phyloP scores from a whole-genome alignment of 2,329 filamentous ascomycete species.

The Epichloe bromicola region DNA sequence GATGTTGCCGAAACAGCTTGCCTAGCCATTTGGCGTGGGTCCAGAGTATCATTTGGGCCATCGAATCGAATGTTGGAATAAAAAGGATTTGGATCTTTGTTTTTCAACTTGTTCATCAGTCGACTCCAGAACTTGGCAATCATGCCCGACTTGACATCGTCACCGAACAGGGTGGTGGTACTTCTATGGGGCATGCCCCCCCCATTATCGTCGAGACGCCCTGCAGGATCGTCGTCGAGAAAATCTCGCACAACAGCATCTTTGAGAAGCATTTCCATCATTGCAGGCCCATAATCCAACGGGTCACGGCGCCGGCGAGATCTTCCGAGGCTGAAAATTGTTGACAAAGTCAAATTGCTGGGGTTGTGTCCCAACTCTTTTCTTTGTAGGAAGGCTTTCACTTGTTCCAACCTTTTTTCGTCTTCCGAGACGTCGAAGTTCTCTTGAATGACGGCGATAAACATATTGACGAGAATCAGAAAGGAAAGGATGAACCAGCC shows the following conservation, averaged over 20 bases:
- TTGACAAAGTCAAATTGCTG: conserved; percentile 64
- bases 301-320: conserved; percentile 58
- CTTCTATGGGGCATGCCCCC: conserved; percentile 19
- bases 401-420: conserved; percentile 91
- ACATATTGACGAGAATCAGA: conserved; percentile 98
- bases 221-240: conserved; percentile 56
- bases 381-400: conserved; percentile 84
- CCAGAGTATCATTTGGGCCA: conserved; percentile 61
- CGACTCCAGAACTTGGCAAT: conserved; percentile 50
- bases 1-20: conserved; percentile 78
- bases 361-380: conserved; percentile 66
- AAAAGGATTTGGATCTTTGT: conserved; percentile 83
- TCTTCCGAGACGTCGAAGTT: conserved; percentile 98
- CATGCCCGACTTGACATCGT: conserved; percentile 41
- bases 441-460: conserved; percentile 99
- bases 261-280: conserved; percentile 92
- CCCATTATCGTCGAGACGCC: conserved; percentile 17
- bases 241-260: conserved; percentile 93
- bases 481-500: conserved; percentile 93
- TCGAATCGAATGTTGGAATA: conserved; percentile 66
- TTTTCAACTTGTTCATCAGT: conserved; percentile 40
- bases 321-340: conserved; percentile 52
- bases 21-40: conserved; percentile 77
- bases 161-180: conserved; percentile 21
- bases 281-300: conserved; percentile 80